These are phyloP conservation scores for Miscanthus lutarioriparius DNA, from an alignment of 176 grass and related monocot genomes.

Conservation along the genomic window DNA sequence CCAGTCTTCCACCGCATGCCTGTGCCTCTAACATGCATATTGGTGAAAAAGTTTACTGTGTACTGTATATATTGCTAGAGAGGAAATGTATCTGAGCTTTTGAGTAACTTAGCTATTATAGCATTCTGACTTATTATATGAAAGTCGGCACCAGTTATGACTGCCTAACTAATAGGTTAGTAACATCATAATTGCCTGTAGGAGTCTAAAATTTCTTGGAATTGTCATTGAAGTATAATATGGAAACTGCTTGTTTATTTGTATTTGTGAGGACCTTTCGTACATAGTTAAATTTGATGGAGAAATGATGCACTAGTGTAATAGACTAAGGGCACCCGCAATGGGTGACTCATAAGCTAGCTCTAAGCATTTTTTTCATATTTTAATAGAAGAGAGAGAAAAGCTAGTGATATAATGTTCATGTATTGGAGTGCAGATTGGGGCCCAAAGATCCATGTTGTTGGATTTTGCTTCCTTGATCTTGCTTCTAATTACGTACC, in stretches of 20 bases:
- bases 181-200: neutral
- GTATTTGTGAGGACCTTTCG: neutral
- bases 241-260: constrained; percentile 10
- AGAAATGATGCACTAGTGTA: constrained; percentile 14
- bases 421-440: constrained; percentile 67
- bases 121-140: neutral
- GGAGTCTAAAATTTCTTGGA: neutral
- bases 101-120: neutral
- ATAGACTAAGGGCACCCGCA: too few relatives aligned
- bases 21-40: too few relatives aligned
- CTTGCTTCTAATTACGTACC: constrained; percentile 91
- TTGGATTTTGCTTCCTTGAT: constrained; percentile 98
- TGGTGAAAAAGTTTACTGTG: neutral
- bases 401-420: neutral
- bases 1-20: too few relatives aligned
- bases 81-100: neutral
- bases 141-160: neutral
- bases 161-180: neutral
- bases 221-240: constrained; percentile 1
- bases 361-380: too few relatives aligned
- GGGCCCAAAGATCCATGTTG: constrained; percentile 92
- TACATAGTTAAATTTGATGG: neutral
- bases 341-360: too few relatives aligned
- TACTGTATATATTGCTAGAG: neutral
- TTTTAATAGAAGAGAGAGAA: too few relatives aligned